Percentiles rank a stretch among this genome's conserved stretches.
Evolutionary conservation across 78 protist genomes (phyloP).

Genomic region (Paulinella micropora): DNA sequence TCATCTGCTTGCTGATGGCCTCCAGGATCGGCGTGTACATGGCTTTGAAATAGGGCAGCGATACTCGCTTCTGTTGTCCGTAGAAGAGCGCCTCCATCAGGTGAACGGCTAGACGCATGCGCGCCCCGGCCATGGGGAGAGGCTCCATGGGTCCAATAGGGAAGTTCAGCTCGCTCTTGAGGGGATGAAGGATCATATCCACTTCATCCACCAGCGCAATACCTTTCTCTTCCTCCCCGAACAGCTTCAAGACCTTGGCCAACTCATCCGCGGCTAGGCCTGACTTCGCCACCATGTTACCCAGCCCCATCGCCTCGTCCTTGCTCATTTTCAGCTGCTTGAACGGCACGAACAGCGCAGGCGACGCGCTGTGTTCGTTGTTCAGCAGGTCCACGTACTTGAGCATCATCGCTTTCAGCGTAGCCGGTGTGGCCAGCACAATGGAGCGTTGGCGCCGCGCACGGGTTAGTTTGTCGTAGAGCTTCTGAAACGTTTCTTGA

Average conservation of each 20-base stretch:
- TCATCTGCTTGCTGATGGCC: background rate
- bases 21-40: background rate
- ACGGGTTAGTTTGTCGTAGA: slow-evolving; percentile 10
- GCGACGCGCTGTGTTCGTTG: slow-evolving; percentile 8
- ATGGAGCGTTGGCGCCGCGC: slow-evolving; percentile 1
- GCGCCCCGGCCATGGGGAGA: slow-evolving; percentile 6
- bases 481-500: background rate
- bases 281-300: background rate
- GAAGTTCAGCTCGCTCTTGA: slow-evolving; percentile 59
- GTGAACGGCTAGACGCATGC: slow-evolving; percentile 19
- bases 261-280: background rate
- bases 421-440: background rate
- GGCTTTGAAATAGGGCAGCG: background rate
- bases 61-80: background rate
- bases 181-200: slow-evolving; percentile 61
- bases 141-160: slow-evolving; percentile 44
- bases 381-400: slow-evolving; percentile 39
- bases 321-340: background rate
- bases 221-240: background rate
- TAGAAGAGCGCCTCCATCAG: slow-evolving; percentile 6
- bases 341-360: background rate
- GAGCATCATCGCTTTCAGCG: slow-evolving; percentile 36
- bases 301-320: background rate
- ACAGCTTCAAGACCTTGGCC: background rate
- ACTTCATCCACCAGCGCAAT: slow-evolving; percentile 39